These are phyloP conservation scores for Entomortierella chlamydospora DNA, from an alignment of 192 early-diverging fungal genomes.

Conservation along the genomic window DNA sequence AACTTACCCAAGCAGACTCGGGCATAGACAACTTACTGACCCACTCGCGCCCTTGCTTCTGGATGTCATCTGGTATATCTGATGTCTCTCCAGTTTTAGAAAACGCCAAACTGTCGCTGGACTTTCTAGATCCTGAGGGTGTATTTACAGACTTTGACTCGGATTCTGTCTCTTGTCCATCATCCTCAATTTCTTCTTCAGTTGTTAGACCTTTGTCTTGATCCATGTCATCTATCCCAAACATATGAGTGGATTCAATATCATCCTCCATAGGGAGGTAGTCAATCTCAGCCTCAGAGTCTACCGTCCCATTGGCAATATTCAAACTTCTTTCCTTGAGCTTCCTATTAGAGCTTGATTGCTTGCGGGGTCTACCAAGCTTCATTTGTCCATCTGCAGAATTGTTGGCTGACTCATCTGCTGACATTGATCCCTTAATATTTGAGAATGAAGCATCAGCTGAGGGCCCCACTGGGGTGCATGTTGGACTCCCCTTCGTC, in stretches of 20 bases:
- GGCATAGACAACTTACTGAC: conserved; percentile 39
- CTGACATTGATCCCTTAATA: neutral
- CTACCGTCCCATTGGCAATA: neutral
- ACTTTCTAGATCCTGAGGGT: conserved; percentile 6
- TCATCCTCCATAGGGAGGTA: conserved; percentile 40
- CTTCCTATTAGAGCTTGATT: no score
- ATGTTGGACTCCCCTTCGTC: conserved; percentile 19
- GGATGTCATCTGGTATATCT: conserved; percentile 32
- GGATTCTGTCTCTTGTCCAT: neutral
- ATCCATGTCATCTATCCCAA: conserved; percentile 32
- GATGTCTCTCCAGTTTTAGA: neutral
- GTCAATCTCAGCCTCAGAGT: conserved; percentile 15
- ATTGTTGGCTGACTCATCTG: neutral
- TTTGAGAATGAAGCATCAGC: neutral
- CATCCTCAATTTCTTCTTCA: conserved; percentile 29
- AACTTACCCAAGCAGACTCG: conserved; percentile 42
- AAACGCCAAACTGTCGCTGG: neutral
- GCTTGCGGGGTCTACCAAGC: neutral
- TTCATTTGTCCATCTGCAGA: neutral
- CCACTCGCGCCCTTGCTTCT: conserved; percentile 44
- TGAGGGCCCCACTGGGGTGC: neutral
- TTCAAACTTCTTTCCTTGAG: neutral
- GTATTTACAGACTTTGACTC: neutral
- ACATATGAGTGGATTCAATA: conserved; percentile 33
- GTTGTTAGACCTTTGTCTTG: neutral